Base-by-base conservation (phyloP, 768 basidiomycete species). In the Gymnopilus dilepis region DNA sequence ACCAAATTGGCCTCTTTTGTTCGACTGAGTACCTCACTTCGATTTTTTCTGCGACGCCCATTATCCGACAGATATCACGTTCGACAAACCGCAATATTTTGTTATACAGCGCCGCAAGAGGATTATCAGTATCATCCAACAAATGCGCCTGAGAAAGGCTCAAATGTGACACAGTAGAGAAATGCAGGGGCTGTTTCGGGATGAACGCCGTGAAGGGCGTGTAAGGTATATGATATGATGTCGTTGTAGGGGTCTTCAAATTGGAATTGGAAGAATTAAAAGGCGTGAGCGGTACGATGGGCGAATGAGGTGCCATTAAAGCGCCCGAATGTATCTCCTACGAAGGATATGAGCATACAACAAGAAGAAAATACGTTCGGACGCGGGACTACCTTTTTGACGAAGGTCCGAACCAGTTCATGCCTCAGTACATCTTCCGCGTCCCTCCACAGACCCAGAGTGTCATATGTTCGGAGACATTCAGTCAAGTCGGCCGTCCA, bases 391-490 rank as follows among this genome's bases (percentile, higher is more conserved):
- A 90, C 95, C 81, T 91, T 91, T 68, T 85, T 87, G 8, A 95
- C 82, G 67, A 95, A 96, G 13, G 82, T 82, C 1, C 86, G 85
- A 34, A 95, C 83, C 37, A 97, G 78, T 43, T 90, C 86, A 54
- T 78, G 79, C 58, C 89, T 81, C 53, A 98, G 76, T 17, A 97
- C 87, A 61, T 95, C 92, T 75, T 97, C 96, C 1, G 95, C 97
- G 64, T 92, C 88, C 67, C 86, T 78, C 92, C 93, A 95, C 7
- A 94, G 84, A 12, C 87, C 84, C 52, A 99, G 77, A 6, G 83
- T 73, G 65, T 95, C 91, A 68, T 96, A 96, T 3, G 90, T 90
- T 43, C 85, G 77, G 43, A 96, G 74, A 70, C 92, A 92, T 67
- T 95, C 93, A 0, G 84, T 86, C 56, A 95, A 72, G 65, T 95